Base-by-base conservation (phyloP, 768 basidiomycete species). In the Tulasnella sp. region DNA sequence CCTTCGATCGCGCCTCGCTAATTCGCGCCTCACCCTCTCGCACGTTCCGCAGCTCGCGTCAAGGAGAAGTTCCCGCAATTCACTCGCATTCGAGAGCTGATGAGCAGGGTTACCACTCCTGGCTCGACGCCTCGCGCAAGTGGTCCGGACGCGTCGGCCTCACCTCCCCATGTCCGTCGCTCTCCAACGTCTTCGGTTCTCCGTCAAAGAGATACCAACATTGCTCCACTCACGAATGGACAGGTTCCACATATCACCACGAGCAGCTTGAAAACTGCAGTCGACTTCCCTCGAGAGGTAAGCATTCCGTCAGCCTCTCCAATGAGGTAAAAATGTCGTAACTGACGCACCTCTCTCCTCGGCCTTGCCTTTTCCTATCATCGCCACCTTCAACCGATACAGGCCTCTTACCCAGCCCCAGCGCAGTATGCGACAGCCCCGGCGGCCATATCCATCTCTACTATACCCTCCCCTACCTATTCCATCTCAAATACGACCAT, bases 21-120 rank as follows among this genome's bases (percentile, higher is more conserved):
- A 70, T 29, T 20, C 70, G 70, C 70, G 70, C 26, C 26, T 35
- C 35, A 29, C 74, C 26, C 10, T 35, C 35, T 10, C 20, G 11
- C 29, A 26, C 74, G 16, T n/a, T 18, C 29, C n/a, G 5, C 77
- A 80, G 80, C 79, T n/a, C 79, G 79, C 46, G 80, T 80, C 77
- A 71, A 77, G 76, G 80, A 78, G 23, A 80, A 80, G 73, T 76
- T 80, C 42, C 80, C 80, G 29, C 80, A 80, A 48, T 80, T 80
- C 67, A 74, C 77, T 70, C 75, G 74, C 13, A 75, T 80, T 15
- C 75, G 80, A 42, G 80, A 80, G 37, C 35, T 80, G 9, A 80
- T 80, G 76, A 73, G 67, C 15, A 77, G 77, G 42, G 37, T 74
- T n/a, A 71, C 79, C 23, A 37, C 42, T 9, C 77, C 42, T n/a